A percentile compares a stretch with the other conserved stretches of the same genome.
Conservation (phyloP, 257 asterid genomes). For the Craterostigma plantagineum region DNA sequence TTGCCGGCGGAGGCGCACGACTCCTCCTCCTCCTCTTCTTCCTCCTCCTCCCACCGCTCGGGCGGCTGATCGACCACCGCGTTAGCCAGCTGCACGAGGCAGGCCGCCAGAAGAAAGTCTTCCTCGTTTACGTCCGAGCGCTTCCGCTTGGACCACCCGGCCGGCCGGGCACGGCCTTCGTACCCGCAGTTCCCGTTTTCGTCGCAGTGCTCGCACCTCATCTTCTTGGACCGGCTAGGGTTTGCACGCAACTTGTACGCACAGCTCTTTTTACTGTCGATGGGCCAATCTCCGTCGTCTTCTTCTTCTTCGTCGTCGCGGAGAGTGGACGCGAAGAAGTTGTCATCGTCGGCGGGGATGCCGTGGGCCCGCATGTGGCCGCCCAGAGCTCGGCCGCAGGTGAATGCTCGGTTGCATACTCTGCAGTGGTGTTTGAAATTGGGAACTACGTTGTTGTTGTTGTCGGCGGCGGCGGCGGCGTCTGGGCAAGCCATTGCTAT, state of each 20-base stretch:
- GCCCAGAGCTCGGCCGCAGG: slow-evolving; percentile 91
- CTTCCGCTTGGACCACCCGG: slow-evolving; percentile 66
- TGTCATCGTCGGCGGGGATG: slow-evolving; percentile 48
- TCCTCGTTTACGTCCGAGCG: slow-evolving; percentile 54
- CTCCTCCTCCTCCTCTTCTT: slow-evolving; percentile 56
- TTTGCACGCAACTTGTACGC: slow-evolving; percentile 73
- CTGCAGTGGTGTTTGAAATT: slow-evolving; percentile 64
- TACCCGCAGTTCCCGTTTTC: slow-evolving; percentile 86
- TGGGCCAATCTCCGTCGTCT: slow-evolving; percentile 24
- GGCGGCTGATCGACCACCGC: slow-evolving; percentile 23
- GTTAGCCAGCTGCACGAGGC: slow-evolving; percentile 62
- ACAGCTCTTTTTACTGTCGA: no score
- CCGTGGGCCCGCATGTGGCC: slow-evolving; percentile 99
- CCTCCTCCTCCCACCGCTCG: no score
- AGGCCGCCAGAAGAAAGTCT: slow-evolving; percentile 63
- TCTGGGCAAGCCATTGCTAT: slow-evolving; percentile 30
- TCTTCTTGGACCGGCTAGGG: slow-evolving; percentile 58
- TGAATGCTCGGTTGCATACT: slow-evolving; percentile 84
- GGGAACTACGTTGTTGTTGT: no score
- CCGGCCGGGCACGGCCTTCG: slow-evolving; percentile 33
- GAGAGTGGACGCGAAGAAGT: slow-evolving; percentile 29
- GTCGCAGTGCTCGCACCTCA: slow-evolving; percentile 77
- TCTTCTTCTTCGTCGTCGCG: slow-evolving; percentile 75
- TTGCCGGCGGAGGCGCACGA: slow-evolving; percentile 61
- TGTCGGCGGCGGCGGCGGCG: slow-evolving; percentile 10